Conservation (phyloP, 2,329 filamentous ascomycete species). For the Hymenoscyphus repandus region DNA sequence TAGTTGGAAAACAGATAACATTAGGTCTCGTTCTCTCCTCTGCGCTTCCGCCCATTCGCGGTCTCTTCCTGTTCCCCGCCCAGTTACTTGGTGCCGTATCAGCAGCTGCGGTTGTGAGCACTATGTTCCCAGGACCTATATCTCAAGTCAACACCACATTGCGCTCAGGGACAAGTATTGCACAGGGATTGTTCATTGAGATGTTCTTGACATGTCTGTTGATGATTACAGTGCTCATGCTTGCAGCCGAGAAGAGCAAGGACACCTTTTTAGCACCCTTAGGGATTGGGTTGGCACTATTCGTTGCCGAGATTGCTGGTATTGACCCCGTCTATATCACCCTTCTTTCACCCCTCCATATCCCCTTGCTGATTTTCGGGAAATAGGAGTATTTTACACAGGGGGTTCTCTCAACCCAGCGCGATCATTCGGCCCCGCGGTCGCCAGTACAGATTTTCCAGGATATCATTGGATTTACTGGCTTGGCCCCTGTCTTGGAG, state of each 20-base stretch:
- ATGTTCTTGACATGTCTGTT: slow-evolving; percentile 41
- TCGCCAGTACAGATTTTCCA: slow-evolving; percentile 37
- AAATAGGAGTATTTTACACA: slow-evolving; percentile 39
- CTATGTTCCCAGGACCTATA: slow-evolving; percentile 38
- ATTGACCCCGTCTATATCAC: no score
- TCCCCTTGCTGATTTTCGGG: not conserved
- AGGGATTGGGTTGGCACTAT: slow-evolving; percentile 66
- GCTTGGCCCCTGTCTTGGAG: slow-evolving; percentile 45
- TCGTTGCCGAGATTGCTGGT: slow-evolving; percentile 41
- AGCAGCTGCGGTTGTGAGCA: slow-evolving; percentile 36
- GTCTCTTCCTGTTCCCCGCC: slow-evolving; percentile 25
- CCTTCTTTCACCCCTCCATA: not conserved
- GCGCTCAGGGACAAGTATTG: slow-evolving; percentile 33
- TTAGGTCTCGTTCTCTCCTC: slow-evolving; percentile 32
- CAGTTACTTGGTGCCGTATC: slow-evolving; percentile 30
- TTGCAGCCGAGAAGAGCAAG: slow-evolving; percentile 67
- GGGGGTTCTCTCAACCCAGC: slow-evolving; percentile 44
- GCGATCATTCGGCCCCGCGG: slow-evolving; percentile 40
- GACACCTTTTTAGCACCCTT: slow-evolving; percentile 67
- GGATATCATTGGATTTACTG: slow-evolving; percentile 44
- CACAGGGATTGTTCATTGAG: slow-evolving; percentile 43
- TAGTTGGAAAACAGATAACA: slow-evolving; percentile 23
- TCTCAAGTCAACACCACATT: slow-evolving; percentile 36
- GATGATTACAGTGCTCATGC: slow-evolving; percentile 43
- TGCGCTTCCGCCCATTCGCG: slow-evolving; percentile 26